phyloP scores from a whole-genome alignment of 148 eudicot species.

The Polygonum maritimum region DNA sequence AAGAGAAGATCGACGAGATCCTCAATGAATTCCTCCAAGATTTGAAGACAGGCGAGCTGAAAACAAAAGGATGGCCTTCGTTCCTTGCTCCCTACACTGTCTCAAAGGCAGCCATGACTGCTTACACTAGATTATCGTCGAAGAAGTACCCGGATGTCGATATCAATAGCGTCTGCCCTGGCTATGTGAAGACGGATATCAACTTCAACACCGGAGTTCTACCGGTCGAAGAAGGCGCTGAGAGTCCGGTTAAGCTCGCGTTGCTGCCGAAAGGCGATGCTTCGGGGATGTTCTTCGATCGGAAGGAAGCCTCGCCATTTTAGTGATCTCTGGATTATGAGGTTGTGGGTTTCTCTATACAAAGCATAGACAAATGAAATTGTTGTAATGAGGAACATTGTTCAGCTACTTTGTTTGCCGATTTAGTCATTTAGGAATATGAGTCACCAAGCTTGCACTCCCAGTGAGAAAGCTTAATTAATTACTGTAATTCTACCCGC shows the following conservation, averaged over 20 bases:
- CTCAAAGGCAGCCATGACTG: slow-evolving; percentile 36
- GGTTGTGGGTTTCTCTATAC: too few relatives aligned
- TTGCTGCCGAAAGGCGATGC: slow-evolving; percentile 1
- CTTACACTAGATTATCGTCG: slow-evolving; percentile 35
- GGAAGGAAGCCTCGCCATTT: background rate
- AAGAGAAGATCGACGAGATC: slow-evolving; percentile 30
- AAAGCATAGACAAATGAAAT: too few relatives aligned
- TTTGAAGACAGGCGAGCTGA: slow-evolving; percentile 14
- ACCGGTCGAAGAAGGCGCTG: slow-evolving; percentile 37
- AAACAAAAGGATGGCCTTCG: slow-evolving; percentile 26
- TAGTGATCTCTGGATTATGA: background rate
- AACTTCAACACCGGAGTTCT: slow-evolving; percentile 18
- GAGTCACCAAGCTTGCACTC: too few relatives aligned
- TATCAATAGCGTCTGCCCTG: slow-evolving; percentile 44
- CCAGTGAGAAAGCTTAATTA: too few relatives aligned
- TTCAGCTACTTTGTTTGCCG: too few relatives aligned
- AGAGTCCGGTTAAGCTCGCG: slow-evolving; percentile 28
- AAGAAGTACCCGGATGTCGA: slow-evolving; percentile 21
- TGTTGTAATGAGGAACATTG: too few relatives aligned
- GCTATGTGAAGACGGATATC: slow-evolving; percentile 34
- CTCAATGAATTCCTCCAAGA: slow-evolving; percentile 30
- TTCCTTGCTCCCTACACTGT: slow-evolving; percentile 15
- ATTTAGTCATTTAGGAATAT: too few relatives aligned
- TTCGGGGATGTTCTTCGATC: background rate
- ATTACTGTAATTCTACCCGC: too few relatives aligned